These are phyloP conservation scores for Phytophthora ramorum DNA, from an alignment of 352 stramenopile genomes.

Conservation along the genomic window DNA sequence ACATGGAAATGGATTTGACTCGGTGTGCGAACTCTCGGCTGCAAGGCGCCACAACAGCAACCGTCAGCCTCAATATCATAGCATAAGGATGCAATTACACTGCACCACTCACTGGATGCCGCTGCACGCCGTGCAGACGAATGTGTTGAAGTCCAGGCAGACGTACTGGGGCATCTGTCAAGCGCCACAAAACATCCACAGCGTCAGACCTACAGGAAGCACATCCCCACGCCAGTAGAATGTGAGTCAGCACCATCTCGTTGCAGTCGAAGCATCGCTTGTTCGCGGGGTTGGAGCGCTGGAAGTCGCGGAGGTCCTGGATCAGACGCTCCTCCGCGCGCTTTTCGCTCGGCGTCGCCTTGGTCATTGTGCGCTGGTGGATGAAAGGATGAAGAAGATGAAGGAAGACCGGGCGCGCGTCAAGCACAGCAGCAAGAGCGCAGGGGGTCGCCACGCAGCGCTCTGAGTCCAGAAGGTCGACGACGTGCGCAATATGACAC, in stretches of 20 bases:
- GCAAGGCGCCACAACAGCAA: conserved; percentile 7
- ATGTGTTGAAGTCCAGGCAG: conserved; percentile 94
- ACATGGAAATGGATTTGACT: conserved; percentile 95
- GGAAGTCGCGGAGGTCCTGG: conserved; percentile 89
- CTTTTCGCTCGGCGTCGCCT: conserved; percentile 69
- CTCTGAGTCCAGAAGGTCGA: conserved; percentile 4
- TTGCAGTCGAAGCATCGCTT: conserved; percentile 92
- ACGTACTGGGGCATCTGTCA: conserved; percentile 92
- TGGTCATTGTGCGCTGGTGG: conserved; percentile 24
- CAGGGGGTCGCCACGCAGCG: conserved; percentile 2
- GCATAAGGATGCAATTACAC: not conserved
- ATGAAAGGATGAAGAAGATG: not conserved
- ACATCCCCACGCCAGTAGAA: not conserved
- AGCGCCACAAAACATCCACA: conserved; percentile 5
- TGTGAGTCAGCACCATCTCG: conserved; percentile 68
- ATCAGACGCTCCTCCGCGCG: conserved; percentile 82
- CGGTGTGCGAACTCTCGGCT: conserved; percentile 93
- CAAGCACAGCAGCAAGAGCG: not conserved
- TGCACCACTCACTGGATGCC: conserved; percentile 89
- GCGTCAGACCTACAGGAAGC: conserved; percentile 12
- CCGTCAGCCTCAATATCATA: conserved; percentile 2
- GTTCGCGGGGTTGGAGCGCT: conserved; percentile 73
- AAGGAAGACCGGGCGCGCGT: not conserved
- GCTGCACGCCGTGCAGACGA: conserved; percentile 94
- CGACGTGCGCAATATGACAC: conserved; percentile 4